Base-by-base conservation (phyloP, 176 grass and related monocot genomes). In the Zoysia pacifica region DNA sequence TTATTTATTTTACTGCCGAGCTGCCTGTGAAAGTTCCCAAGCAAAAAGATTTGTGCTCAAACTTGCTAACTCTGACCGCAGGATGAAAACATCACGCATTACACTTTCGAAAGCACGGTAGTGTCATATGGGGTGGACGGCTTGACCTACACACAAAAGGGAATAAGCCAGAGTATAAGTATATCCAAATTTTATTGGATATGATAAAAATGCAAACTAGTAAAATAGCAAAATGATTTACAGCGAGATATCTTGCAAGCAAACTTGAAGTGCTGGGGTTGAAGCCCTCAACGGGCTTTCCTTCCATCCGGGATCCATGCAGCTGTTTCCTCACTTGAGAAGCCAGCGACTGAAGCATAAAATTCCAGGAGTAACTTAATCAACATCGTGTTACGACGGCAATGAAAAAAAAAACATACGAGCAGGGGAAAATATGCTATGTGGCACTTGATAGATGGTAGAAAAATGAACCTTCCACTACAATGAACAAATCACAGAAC, bases 271-370 rank as follows among this genome's bases (percentile, higher is more conserved):
- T 91, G 19, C 91, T 91, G 66, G 80, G 72, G 62, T 94, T 94
- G 40, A 94, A 94, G 15, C 86, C 88, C 60, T 84, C 48, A 61
- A 91, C 85, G 59, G 88, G 79, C 70, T 86, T 79, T 44, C 81
- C 72, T 74, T 86, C 61, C 20, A 85, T 79, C 7, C 91, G 88
- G 90, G 91, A 88, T 40, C 42, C 68, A 78, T 94, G 74, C 41
- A 94, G 84, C 76, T 94, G 91, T 56, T 79, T 69, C 77, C 77
- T 68, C 77, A 55, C 93, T 91, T 93, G 90, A 79, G 71, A 93
- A 77, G 96, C 96, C 20, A 99, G 84, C 1, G 90, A 92, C 96
- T 99, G 88, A 43, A 87, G 81, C 52, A 88, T 71, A 44, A 70
- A 83, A 70, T 85, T 70, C 47, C 59, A 78, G 16, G 20, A 20